phyloP scores from a whole-genome alignment of 441 rosid species.

The Erodium trifolium region DNA sequence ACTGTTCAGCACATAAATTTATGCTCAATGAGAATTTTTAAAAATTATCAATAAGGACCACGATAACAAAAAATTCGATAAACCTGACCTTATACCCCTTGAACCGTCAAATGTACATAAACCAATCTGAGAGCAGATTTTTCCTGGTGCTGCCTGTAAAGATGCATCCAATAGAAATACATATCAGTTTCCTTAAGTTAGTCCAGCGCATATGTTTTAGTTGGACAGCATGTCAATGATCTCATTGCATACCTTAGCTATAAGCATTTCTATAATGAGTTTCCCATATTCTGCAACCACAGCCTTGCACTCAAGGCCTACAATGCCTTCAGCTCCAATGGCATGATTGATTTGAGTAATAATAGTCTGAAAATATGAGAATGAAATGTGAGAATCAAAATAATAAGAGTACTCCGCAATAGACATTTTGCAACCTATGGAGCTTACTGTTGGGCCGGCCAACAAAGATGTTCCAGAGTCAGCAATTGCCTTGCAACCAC shows the following conservation, averaged over 20 bases:
- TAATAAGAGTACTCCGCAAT: too few relatives aligned
- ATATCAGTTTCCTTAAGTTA: too few relatives aligned
- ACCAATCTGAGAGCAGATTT: constrained; percentile 52
- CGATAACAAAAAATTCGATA: constrained; percentile 2
- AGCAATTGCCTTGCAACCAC: constrained; percentile 65
- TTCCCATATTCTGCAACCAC: constrained; percentile 63
- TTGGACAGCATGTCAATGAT: too few relatives aligned
- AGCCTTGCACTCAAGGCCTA: constrained; percentile 59
- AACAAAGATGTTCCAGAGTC: constrained; percentile 79
- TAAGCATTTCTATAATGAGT: constrained; percentile 55
- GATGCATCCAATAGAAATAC: too few relatives aligned
- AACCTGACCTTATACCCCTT: constrained; percentile 43
- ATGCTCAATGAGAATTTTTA: too few relatives aligned
- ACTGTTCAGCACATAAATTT: constrained; percentile 22
- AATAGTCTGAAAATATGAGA: constrained; percentile 34
- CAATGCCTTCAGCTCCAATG: constrained; percentile 66
- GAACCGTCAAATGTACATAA: constrained; percentile 49
- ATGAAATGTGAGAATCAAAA: not conserved
- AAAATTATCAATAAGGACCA: not conserved
- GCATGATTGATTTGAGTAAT: constrained; percentile 71
- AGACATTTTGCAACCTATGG: not conserved
- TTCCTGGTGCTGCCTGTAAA: constrained; percentile 39
- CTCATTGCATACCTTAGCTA: constrained; percentile 39
- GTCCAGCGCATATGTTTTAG: too few relatives aligned
- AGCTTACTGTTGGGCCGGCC: constrained; percentile 64